Evolutionary conservation across 176 grass and related monocot genomes (phyloP).

Genomic region (Elaeis guineensis): DNA sequence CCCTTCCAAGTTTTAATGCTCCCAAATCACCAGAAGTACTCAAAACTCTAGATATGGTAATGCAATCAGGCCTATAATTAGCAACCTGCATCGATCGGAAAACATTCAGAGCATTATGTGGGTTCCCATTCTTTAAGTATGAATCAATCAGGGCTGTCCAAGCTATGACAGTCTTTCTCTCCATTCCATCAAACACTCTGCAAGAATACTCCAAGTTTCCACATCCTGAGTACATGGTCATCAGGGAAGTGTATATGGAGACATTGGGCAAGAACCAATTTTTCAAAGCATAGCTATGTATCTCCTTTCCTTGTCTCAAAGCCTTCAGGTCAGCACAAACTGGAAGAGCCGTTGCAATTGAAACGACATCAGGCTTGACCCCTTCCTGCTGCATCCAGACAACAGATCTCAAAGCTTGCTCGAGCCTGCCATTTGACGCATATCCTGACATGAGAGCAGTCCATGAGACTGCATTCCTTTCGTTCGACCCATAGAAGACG

Average conservation of each 20-base stretch:
- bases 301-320: slow-evolving; percentile 52
- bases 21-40: slow-evolving; percentile 37
- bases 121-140: slow-evolving; percentile 58
- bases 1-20: slow-evolving; percentile 40
- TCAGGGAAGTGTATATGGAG: slow-evolving; percentile 68
- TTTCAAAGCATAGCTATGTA: slow-evolving; percentile 72
- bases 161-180: slow-evolving; percentile 63
- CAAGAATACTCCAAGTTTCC: slow-evolving; percentile 44
- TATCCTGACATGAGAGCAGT: slow-evolving; percentile 83
- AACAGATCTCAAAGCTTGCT: slow-evolving; percentile 71
- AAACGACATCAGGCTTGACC: slow-evolving; percentile 57
- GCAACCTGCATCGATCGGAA: slow-evolving; percentile 61
- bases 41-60: slow-evolving; percentile 68
- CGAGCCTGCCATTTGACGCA: slow-evolving; percentile 61
- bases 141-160: slow-evolving; percentile 84
- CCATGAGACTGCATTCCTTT: slow-evolving; percentile 71
- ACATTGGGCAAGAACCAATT: slow-evolving; percentile 73
- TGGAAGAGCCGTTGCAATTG: slow-evolving; percentile 62
- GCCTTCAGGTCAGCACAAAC: slow-evolving; percentile 68
- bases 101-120: slow-evolving; percentile 42
- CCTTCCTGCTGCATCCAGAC: slow-evolving; percentile 94
- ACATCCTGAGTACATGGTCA: slow-evolving; percentile 58
- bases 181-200: slow-evolving; percentile 55
- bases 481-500: slow-evolving; percentile 64
- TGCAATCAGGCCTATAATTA: slow-evolving; percentile 45